These are phyloP conservation scores for Triangularia verruculosa DNA, from an alignment of 2,329 filamentous ascomycete species.

Conservation along the genomic window DNA sequence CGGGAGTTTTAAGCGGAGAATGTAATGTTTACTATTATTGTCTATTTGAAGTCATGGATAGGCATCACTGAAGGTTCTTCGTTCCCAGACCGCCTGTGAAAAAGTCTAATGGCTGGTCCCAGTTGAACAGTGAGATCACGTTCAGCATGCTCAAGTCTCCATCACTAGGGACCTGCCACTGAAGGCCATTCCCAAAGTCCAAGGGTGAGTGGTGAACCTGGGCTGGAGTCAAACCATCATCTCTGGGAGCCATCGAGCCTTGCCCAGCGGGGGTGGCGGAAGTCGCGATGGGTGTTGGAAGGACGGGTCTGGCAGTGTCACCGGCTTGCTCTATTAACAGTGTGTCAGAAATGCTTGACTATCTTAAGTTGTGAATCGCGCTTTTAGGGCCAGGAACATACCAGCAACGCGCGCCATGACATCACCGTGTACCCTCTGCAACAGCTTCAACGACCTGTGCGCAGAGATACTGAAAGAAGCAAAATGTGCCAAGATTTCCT, in stretches of 20 bases:
- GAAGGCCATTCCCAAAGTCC: constrained; percentile 8
- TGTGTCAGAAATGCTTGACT: not conserved
- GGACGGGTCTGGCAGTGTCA: not conserved
- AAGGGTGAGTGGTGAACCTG: not conserved
- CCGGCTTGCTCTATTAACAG: not conserved
- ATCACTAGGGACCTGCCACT: constrained; percentile 16
- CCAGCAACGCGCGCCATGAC: constrained; percentile 20
- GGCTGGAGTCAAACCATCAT: not conserved
- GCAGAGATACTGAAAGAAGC: constrained; percentile 25
- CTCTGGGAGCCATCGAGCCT: not conserved
- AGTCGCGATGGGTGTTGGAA: not conserved
- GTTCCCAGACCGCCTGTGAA: constrained; percentile 9
- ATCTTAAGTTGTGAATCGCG: not conserved
- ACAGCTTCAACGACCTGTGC: constrained; percentile 18
- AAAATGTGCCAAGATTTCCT: constrained; percentile 19
- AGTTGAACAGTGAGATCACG: constrained; percentile 18
- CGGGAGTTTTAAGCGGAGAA: not conserved
- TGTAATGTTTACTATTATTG: not conserved
- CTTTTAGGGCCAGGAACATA: not conserved
- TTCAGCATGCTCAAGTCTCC: constrained; percentile 15
- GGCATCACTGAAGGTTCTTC: not conserved
- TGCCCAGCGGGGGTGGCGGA: not conserved
- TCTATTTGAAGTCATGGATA: not conserved
- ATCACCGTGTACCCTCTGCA: constrained; percentile 21
- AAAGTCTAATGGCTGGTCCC: constrained; percentile 22